Conservation (phyloP, 495 filamentous ascomycete species). For the Neohortaea acidophila region DNA sequence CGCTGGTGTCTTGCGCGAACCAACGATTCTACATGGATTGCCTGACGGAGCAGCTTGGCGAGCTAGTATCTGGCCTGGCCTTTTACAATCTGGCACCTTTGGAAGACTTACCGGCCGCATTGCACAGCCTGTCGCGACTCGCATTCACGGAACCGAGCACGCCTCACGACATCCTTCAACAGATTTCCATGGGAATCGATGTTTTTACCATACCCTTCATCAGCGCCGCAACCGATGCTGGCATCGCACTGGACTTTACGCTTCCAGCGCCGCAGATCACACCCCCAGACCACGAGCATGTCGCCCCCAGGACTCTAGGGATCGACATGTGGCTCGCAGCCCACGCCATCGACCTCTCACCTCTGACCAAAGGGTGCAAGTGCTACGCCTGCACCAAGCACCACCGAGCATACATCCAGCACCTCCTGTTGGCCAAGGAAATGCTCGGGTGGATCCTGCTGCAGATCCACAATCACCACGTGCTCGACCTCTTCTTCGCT, state of each 20-base stretch:
- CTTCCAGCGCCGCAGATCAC: slow-evolving; percentile 41
- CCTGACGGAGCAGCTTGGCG: slow-evolving; percentile 1
- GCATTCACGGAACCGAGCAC: slow-evolving; percentile 49
- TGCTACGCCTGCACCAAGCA: slow-evolving; percentile 81
- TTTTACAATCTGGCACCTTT: slow-evolving; percentile 64
- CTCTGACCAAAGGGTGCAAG: slow-evolving; percentile 44
- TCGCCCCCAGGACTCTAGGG: slow-evolving; percentile 38
- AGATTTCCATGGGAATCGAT: slow-evolving; percentile 63
- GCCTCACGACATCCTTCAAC: slow-evolving; percentile 61
- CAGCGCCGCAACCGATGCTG: slow-evolving; percentile 58
- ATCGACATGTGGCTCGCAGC: slow-evolving; percentile 54
- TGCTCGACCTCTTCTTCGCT: slow-evolving; percentile 58
- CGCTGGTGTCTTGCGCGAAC: slow-evolving; percentile 11
- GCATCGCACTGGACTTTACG: slow-evolving; percentile 66
- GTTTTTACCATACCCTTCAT: slow-evolving; percentile 64
- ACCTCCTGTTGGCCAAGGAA: slow-evolving; percentile 74
- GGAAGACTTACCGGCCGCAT: slow-evolving; percentile 41
- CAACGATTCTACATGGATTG: slow-evolving; percentile 13
- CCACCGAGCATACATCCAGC: slow-evolving; percentile 73
- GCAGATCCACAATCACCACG: slow-evolving; percentile 73
- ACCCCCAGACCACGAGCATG: not conserved
- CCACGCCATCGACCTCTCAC: slow-evolving; percentile 41
- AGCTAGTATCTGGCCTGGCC: slow-evolving; percentile 55
- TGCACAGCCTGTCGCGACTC: slow-evolving; percentile 52
- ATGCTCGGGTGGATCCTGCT: slow-evolving; percentile 93